phyloP scores from a whole-genome alignment of 768 basidiomycete species.

The Cystoderma amianthinum region DNA sequence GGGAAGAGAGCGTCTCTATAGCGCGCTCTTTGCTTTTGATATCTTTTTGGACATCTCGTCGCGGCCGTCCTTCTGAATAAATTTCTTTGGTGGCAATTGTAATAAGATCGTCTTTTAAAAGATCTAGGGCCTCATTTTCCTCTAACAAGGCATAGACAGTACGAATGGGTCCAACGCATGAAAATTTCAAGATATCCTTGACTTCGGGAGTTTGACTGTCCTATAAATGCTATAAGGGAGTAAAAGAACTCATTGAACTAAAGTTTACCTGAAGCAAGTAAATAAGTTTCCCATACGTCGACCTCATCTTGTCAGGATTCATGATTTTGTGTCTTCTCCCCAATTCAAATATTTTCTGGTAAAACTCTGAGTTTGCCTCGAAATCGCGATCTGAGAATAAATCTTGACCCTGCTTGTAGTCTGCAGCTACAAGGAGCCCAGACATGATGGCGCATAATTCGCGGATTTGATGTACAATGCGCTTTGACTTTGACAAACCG shows the following conservation, averaged over 20 bases:
- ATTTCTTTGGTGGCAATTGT: constrained; percentile 79
- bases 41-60: constrained; percentile 78
- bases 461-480: constrained; percentile 81
- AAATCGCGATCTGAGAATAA: constrained; percentile 81
- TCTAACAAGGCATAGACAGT: constrained; percentile 69
- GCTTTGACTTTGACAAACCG: constrained; percentile 75
- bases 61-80: constrained; percentile 59
- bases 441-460: constrained; percentile 87
- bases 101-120: constrained; percentile 74
- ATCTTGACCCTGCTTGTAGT: constrained; percentile 87
- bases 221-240: constrained; percentile 24
- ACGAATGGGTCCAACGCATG: constrained; percentile 71
- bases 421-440: constrained; percentile 72
- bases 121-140: constrained; percentile 50
- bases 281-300: constrained; percentile 82
- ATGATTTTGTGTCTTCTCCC: constrained; percentile 85
- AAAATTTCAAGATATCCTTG: constrained; percentile 71
- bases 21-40: constrained; percentile 83
- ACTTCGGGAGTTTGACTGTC: constrained; percentile 85
- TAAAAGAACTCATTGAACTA: constrained; percentile 2
- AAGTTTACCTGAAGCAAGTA: constrained; percentile 69
- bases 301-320: constrained; percentile 90
- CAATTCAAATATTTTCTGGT: constrained; percentile 74
- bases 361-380: constrained; percentile 72
- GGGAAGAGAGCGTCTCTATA: constrained; percentile 64